phyloP scores from a whole-genome alignment of 2,329 filamentous ascomycete genomes.

The Cephalotrichum gorgonifer region DNA sequence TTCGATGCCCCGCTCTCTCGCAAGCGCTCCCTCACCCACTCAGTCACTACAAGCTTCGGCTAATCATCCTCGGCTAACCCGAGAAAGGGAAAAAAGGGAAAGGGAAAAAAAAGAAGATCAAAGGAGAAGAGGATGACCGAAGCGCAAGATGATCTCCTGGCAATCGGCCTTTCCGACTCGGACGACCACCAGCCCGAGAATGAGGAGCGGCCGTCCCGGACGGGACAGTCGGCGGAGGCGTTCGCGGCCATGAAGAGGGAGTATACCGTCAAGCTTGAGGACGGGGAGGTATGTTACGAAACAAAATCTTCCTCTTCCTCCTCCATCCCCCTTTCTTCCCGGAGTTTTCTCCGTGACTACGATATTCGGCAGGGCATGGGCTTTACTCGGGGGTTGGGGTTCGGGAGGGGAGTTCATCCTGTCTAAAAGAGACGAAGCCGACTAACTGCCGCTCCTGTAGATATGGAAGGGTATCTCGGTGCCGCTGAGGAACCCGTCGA shows the following conservation, averaged over 20 bases:
- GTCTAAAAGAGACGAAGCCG: not conserved
- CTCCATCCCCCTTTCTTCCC: not conserved
- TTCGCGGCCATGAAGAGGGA: conserved; percentile 33
- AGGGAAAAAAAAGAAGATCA: not conserved
- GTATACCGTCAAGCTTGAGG: conserved; percentile 40
- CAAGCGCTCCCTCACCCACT: too few species aligned
- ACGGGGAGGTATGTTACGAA: conserved; percentile 33
- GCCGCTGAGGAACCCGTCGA: conserved; percentile 28
- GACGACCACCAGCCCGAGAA: conserved; percentile 17
- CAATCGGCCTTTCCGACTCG: conserved; percentile 19
- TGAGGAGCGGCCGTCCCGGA: conserved; percentile 19
- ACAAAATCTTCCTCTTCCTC: not conserved
- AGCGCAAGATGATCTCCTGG: conserved; percentile 21
- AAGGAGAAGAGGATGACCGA: conserved; percentile 9
- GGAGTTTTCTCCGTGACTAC: too few species aligned
- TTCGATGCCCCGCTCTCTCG: too few species aligned
- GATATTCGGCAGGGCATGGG: too few species aligned
- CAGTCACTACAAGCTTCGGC: too few species aligned
- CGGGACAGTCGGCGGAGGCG: conserved; percentile 36
- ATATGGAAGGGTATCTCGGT: conserved; percentile 30
- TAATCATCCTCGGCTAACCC: too few species aligned
- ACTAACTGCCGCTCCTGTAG: conserved; percentile 19
- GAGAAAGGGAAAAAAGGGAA: too few species aligned
- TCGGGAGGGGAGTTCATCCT: too few species aligned
- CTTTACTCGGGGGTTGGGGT: too few species aligned